Base-by-base conservation (phyloP, 2,329 filamentous ascomycete species). In the Trichoderma gracile region DNA sequence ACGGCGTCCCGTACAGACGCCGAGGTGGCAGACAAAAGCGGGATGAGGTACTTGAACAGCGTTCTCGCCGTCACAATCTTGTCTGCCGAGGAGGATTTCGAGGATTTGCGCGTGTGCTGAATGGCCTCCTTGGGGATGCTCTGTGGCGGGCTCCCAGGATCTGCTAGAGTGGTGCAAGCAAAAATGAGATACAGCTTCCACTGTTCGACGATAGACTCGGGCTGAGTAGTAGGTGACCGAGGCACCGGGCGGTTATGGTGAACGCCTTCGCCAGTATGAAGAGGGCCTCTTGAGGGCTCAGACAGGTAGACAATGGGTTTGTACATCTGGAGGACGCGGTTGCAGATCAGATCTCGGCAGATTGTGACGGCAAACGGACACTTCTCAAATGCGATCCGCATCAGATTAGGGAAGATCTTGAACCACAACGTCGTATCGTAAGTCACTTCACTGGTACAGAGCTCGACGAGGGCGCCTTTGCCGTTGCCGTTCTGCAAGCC, bases 101-200 rank as follows among this genome's bases (percentile, higher is more conserved):
- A 97, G 3, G 85, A 86, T 74, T 96, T 97, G 49, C 94, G 86
- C 5, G 86, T 84, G 75, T 98, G 94, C 68, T 96, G 90, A 38
- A 54, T 54, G 2, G 80, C 80, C 33, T 88, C 81, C 63, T 87
- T 85, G 3, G 76, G 68, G 1, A 74, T 68, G 19, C 63, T 73
- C 42, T 69, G 65, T 15, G 72, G 73, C 23, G 82, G 82, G 63
- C 81, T 86, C 10, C 92, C 92, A 10, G 92, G 86, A 69, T 95
- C 95, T 43, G 91, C 93, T 64, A 99, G 82, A 0, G 95, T 98
- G 10, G 94, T 97, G 77, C 96, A 99, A 10, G 94, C 95, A 78
- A 99, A 97, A 63, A 97, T 93, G 27, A 99, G 83, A 75, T 98
- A 98, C 2, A 98, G 81, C 77, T 97, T 98, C 94, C 94, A 99